Evolutionary conservation across 2,329 filamentous ascomycete species (phyloP).

Genomic region (Trichothecium roseum): DNA sequence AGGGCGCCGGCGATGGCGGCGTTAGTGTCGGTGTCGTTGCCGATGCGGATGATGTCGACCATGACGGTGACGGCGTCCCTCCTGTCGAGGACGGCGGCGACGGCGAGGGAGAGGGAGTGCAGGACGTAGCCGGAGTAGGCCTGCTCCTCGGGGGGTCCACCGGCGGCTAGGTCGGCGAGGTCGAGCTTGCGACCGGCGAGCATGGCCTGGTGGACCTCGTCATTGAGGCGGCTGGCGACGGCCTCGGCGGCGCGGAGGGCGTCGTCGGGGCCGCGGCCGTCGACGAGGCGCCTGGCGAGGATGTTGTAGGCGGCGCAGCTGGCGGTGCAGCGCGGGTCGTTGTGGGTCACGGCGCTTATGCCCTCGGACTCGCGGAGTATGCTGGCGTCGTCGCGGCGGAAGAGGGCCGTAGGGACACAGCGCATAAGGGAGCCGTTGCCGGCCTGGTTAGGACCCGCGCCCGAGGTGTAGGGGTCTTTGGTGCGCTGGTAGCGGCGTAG

Average conservation of each 20-base stretch:
- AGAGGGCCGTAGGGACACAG: conserved; percentile 33
- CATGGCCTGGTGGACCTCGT: conserved; percentile 15
- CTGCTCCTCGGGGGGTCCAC: conserved; percentile 14
- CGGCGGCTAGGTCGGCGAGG: conserved; percentile 16
- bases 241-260: conserved; percentile 18
- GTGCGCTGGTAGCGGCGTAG: conserved; percentile 17
- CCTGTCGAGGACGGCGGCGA: conserved; percentile 29
- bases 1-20: conserved; percentile 34
- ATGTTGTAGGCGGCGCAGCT: conserved; percentile 29
- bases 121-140: conserved; percentile 31
- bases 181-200: conserved; percentile 14
- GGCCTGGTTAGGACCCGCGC: conserved; percentile 25
- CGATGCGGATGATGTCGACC: conserved; percentile 33
- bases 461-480: conserved; percentile 18
- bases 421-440: conserved; percentile 39
- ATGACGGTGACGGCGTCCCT: conserved; percentile 30
- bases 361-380: conserved; percentile 20
- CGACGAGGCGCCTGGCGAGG: conserved; percentile 22
- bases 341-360: conserved; percentile 28
- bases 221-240: conserved; percentile 13
- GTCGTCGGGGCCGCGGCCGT: conserved; percentile 9
- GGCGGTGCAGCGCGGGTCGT: conserved; percentile 22
- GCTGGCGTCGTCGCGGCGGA: conserved; percentile 16
- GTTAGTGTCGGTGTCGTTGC: conserved; percentile 35
- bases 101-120: conserved; percentile 27